These are phyloP conservation scores for Gamarada debralockiae DNA, from an alignment of 495 filamentous ascomycete species.

Conservation along the genomic window DNA sequence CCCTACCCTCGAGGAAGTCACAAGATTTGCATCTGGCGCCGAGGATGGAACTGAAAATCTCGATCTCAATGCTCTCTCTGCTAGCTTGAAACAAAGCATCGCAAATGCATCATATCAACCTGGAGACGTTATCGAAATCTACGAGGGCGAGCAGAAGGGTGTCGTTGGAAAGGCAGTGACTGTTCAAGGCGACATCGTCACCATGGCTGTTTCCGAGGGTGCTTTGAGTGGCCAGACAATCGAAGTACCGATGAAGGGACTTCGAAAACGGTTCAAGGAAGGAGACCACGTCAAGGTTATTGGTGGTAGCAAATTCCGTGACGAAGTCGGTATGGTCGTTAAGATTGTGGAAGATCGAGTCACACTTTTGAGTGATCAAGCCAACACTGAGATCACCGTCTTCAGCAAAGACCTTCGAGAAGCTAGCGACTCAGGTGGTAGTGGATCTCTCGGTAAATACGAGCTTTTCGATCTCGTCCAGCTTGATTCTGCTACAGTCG, in stretches of 20 bases:
- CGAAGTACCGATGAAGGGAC: slow-evolving; percentile 86
- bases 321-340: slow-evolving; percentile 96
- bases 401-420: slow-evolving; percentile 96
- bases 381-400: slow-evolving; percentile 88
- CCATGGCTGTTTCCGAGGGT: slow-evolving; percentile 80
- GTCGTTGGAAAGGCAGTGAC: slow-evolving; percentile 79
- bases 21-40: slow-evolving; percentile 78
- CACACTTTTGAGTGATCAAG: slow-evolving; percentile 86
- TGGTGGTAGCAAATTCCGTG: slow-evolving; percentile 85
- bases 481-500: slow-evolving; percentile 88
- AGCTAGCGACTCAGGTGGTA: slow-evolving; percentile 82
- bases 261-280: slow-evolving; percentile 87
- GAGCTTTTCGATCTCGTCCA: slow-evolving; percentile 93
- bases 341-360: slow-evolving; percentile 87
- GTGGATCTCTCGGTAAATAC: slow-evolving; percentile 75
- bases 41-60: slow-evolving; percentile 93
- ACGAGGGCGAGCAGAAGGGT: slow-evolving; percentile 92
- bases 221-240: slow-evolving; percentile 77
- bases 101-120: slow-evolving; percentile 78
- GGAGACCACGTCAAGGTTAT: slow-evolving; percentile 99
- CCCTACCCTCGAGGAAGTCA: slow-evolving; percentile 91
- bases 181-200: slow-evolving; percentile 90
- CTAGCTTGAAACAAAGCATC: slow-evolving; percentile 75
- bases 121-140: slow-evolving; percentile 93
- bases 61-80: slow-evolving; percentile 83